Base-by-base conservation (phyloP, 2,329 filamentous ascomycete species). In the Rutstroemia sp. region DNA sequence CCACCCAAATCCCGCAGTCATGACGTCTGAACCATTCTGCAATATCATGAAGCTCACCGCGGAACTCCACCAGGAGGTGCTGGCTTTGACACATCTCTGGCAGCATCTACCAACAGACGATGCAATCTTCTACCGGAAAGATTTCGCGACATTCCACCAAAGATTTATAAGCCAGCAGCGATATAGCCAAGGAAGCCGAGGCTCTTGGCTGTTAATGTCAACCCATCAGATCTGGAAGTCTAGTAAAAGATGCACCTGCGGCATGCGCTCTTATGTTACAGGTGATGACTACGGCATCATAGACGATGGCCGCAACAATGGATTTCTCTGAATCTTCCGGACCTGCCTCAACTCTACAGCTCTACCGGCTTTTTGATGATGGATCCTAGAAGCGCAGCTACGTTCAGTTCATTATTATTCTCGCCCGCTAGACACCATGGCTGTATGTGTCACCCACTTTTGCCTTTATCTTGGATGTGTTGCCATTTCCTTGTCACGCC, bases 381-480 rank as follows among this genome's bases (percentile, higher is more conserved):
- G 9, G 16, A 19, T 17, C 36, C 27, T 8, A 48, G 27, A 16
- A 36, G 1, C 6, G 47, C 9, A n/a, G 27, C 25, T n/a, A 16
- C 16, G 9, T 23, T 36, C 19, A 21, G 9, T 17, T 10, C 14
- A 38, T 19, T 36, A 25, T 36, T 25, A 17, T 10, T 7, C 4
- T 19, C 34, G 17, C 6, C 48, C 16, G 30, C 30, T n/a, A 46
- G n/a, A 27, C 25, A 53, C 51, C 12, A 9, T 14, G n/a, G n/a
- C 23, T 34, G 16, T 47, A 53, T 34, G 47, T 47, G 36, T 53
- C 51, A 25, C 40, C 40, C 51, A 47, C 47, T 34, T 46, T 45
- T 14, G 42, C 16, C 30, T 34, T 19, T n/a, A 53, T 7, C 21
- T 53, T 53, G 7, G 50, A 53, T 16, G 50, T 53, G n/a, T 40